phyloP scores from a whole-genome alignment of 495 filamentous ascomycete species.

The Hypoxylon intermedium region DNA sequence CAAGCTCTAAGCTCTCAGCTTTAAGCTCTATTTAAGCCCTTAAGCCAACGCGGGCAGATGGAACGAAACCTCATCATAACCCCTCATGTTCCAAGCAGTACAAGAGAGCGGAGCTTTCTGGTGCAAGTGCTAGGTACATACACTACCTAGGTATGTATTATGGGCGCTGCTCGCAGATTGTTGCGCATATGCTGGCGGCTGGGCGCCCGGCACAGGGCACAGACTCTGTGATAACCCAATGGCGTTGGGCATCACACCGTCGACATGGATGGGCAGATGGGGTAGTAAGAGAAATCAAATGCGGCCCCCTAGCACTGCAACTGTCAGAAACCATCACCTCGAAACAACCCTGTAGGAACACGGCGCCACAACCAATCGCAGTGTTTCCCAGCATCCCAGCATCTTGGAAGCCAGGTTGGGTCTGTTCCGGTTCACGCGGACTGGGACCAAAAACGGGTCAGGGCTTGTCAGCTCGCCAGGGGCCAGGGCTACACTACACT shows the following conservation, averaged over 20 bases:
- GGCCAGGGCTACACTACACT: no score
- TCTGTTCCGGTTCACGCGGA: slow-evolving; percentile 31
- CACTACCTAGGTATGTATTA: not conserved
- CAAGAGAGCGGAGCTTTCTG: not conserved
- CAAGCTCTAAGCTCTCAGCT: not conserved
- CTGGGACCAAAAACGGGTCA: slow-evolving; percentile 22
- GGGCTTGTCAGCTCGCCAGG: no score
- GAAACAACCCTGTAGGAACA: slow-evolving; percentile 14
- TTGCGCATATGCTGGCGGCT: not conserved
- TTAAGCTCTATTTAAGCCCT: not conserved
- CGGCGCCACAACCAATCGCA: slow-evolving; percentile 20
- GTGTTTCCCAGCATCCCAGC: slow-evolving; percentile 28
- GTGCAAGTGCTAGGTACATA: no score
- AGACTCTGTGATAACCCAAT: slow-evolving; percentile 22
- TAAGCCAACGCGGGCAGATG: not conserved
- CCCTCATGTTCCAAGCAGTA: not conserved
- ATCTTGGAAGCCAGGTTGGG: slow-evolving; percentile 22
- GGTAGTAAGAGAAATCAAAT: slow-evolving; percentile 10
- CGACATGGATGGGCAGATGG: not conserved
- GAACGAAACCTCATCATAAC: not conserved
- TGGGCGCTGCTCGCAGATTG: not conserved
- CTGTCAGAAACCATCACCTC: slow-evolving; percentile 35
- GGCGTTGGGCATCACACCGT: slow-evolving; percentile 24
- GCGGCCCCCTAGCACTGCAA: slow-evolving; percentile 19
- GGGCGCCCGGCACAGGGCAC: slow-evolving; percentile 6